phyloP scores from a whole-genome alignment of 352 stramenopile species.

The Phytophthora megakarya region DNA sequence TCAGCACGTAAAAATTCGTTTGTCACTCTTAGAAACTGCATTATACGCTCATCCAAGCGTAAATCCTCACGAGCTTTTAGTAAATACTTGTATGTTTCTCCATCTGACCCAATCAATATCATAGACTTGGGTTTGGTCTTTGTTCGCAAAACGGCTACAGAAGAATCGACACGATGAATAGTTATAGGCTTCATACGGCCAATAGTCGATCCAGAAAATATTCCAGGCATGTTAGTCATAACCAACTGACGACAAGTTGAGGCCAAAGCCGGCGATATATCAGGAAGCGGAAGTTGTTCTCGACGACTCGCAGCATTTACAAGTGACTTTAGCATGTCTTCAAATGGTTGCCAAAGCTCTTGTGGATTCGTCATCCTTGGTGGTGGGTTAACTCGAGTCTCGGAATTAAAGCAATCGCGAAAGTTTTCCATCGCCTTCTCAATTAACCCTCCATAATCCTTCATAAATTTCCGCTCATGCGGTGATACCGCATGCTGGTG shows the following conservation, averaged over 20 bases:
- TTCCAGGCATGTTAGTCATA: constrained; percentile 64
- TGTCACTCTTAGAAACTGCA: constrained; percentile 84
- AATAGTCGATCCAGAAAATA: constrained; percentile 23
- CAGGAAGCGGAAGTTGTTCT: constrained; percentile 62
- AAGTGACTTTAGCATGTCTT: constrained; percentile 71
- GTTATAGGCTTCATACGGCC: constrained; percentile 35
- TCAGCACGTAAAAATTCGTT: constrained; percentile 76
- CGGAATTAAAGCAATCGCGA: constrained; percentile 44
- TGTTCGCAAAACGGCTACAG: constrained; percentile 67
- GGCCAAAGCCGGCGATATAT: constrained; percentile 74
- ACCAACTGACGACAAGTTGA: constrained; percentile 45
- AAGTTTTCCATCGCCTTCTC: constrained; percentile 51
- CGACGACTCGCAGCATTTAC: constrained; percentile 43
- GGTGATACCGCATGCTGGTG: constrained; percentile 49
- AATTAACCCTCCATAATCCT: constrained; percentile 63
- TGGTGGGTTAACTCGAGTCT: constrained; percentile 19
- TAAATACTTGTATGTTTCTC: constrained; percentile 75
- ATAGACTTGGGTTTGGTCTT: constrained; percentile 90
- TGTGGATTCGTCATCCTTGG: constrained; percentile 25
- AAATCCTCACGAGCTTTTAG: constrained; percentile 90
- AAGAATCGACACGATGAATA: constrained; percentile 43
- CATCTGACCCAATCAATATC: constrained; percentile 78
- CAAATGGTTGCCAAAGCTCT: constrained; percentile 72
- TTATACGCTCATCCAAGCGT: constrained; percentile 89
- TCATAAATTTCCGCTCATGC: constrained; percentile 77